Base-by-base conservation (phyloP, 345 rosid genomes). In the Leavenworthia alabamica region DNA sequence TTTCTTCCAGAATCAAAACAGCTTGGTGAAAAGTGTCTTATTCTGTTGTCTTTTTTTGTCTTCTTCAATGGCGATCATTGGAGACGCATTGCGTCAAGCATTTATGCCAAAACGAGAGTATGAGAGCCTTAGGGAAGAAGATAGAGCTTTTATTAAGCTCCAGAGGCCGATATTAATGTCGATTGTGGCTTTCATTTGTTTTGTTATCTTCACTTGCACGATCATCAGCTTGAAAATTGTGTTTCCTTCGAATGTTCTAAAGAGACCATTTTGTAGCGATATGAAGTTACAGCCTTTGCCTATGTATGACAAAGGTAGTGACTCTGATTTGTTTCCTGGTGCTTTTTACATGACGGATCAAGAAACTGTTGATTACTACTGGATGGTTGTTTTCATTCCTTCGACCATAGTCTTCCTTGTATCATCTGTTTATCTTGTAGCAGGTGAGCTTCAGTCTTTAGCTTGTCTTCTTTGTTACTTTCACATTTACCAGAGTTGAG, bases 81-180 rank as follows among this genome's bases (percentile, higher is more conserved):
- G 91, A 17, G 91, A 92, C 74, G 98, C 93, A 35, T 72, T 86
- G 61, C 87, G 96, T 62, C 89, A 86, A 67, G 96, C 89, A 9
- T 89, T 92, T 69, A 92, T 82, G 96, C 95, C 84, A 26, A 86
- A 86, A 73, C 95, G 66, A 56, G 93, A 86, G 78, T 92, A 92
- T 76, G 87, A 89, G 70, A 78, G 82, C 71, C 82, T 86, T 8
- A 74, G 92, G 9, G 92, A 86, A 36, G 95, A 92, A 58, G 95
- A 86, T 35, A 88, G 74, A 73, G 95, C 89, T 15, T 85, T 86
- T 89, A 17, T 60, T 43, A 92, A 81, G 80, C 79, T 92, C 19
- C 95, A 80, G 69, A 74, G 83, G 29, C 95, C 89, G 24, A 24
- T 63, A 3, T 17, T 85, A 55, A 9, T 73, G 8, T 46, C 66